phyloP scores from a whole-genome alignment of 1,284 basidiomycete species.

The Kalmanozyma brasiliensis region DNA sequence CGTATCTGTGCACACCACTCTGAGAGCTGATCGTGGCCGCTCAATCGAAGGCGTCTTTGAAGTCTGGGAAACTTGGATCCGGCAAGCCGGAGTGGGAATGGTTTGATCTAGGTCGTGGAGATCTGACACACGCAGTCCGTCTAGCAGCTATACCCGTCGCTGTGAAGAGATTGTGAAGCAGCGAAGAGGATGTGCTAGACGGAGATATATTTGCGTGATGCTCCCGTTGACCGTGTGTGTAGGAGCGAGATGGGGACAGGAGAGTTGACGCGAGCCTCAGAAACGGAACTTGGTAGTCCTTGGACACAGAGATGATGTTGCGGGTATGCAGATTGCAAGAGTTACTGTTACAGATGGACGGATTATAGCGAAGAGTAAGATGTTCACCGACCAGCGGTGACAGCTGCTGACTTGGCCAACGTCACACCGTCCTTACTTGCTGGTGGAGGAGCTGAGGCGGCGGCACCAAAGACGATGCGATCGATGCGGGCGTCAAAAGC shows the following conservation, averaged over 20 bases:
- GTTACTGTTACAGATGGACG: neutral
- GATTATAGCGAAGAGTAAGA: neutral
- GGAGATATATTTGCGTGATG: neutral
- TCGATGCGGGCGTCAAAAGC: constrained; percentile 39
- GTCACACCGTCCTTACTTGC: constrained; percentile 2
- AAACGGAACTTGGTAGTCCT: too few species aligned
- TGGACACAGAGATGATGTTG: neutral
- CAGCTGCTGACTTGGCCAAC: neutral
- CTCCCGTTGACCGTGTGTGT: constrained; percentile 14
- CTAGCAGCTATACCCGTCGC: neutral
- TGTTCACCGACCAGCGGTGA: constrained; percentile 7
- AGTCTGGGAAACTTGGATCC: constrained; percentile 3
- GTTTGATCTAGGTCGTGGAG: constrained; percentile 16
- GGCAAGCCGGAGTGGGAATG: neutral
- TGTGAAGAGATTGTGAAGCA: constrained; percentile 11
- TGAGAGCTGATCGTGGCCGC: constrained; percentile 40
- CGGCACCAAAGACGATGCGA: constrained; percentile 21
- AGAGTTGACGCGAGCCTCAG: too few species aligned
- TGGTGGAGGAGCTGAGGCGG: neutral
- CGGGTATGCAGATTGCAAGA: neutral
- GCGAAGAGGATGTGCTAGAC: constrained; percentile 1
- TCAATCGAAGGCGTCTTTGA: constrained; percentile 46
- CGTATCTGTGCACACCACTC: constrained; percentile 54
- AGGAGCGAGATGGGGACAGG: neutral
- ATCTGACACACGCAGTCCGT: constrained; percentile 2